These are phyloP conservation scores for Basidiobolus meristosporus DNA, from an alignment of 371 early-diverging fungal species.

Conservation along the genomic window DNA sequence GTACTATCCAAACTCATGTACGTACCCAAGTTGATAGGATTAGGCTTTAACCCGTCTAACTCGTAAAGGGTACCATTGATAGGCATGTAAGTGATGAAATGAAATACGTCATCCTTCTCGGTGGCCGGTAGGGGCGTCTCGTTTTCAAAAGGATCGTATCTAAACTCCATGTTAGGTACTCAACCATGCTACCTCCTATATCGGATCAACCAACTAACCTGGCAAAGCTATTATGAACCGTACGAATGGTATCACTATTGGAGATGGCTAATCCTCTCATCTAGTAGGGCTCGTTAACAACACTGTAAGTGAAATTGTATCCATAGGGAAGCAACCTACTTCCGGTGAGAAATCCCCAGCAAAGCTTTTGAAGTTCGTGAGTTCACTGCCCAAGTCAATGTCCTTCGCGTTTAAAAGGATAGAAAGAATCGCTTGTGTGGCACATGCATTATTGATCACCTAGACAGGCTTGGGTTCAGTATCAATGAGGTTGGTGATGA, in stretches of 20 bases:
- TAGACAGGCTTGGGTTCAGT: conserved; percentile 5
- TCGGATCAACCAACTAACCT: conserved; percentile 10
- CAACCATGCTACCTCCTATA: not conserved
- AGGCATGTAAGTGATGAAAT: conserved; percentile 76
- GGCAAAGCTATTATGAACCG: conserved; percentile 73
- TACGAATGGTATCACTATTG: conserved; percentile 58
- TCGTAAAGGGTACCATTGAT: conserved; percentile 62
- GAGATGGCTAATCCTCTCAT: conserved; percentile 67
- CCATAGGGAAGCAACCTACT: conserved; percentile 12
- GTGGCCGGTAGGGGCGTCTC: conserved; percentile 28
- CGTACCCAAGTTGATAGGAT: conserved; percentile 41
- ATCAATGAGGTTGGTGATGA: not conserved
- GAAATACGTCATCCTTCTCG: conserved; percentile 66
- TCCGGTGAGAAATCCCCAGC: conserved; percentile 60
- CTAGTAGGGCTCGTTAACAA: conserved; percentile 12
- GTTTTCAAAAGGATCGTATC: conserved; percentile 47
- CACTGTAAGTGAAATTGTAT: not conserved
- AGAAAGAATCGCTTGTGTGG: conserved; percentile 83
- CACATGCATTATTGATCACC: conserved; percentile 77
- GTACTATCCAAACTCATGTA: not conserved
- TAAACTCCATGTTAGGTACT: not conserved
- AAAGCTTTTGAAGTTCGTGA: conserved; percentile 60
- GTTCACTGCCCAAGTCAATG: conserved; percentile 50
- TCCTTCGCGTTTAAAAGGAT: conserved; percentile 53
- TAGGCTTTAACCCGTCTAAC: conserved; percentile 65